These are phyloP conservation scores for Talaromyces verruculosus DNA, from an alignment of 2,329 filamentous ascomycete species.

Conservation along the genomic window DNA sequence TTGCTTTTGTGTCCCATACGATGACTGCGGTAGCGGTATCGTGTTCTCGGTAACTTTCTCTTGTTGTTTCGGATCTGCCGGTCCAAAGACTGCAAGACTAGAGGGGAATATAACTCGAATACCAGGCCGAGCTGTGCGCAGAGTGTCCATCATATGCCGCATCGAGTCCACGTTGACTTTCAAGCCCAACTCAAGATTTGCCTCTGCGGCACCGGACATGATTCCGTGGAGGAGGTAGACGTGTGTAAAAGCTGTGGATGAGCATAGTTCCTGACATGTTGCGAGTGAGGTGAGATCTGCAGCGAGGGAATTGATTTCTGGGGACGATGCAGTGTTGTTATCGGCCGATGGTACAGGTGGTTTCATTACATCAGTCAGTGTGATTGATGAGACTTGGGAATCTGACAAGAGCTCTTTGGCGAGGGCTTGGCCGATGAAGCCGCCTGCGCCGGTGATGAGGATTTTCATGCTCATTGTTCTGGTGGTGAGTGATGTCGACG, in stretches of 20 bases:
- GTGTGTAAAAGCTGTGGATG: slow-evolving; percentile 1
- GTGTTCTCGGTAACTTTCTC: slow-evolving; percentile 9
- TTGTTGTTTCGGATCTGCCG: not conserved
- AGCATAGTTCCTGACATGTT: slow-evolving; percentile 8
- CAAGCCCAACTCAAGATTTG: slow-evolving; percentile 10
- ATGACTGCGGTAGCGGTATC: slow-evolving; percentile 14
- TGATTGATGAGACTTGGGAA: slow-evolving; percentile 12
- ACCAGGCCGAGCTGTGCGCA: slow-evolving; percentile 5
- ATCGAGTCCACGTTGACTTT: slow-evolving; percentile 16
- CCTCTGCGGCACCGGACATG: slow-evolving; percentile 15
- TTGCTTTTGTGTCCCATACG: slow-evolving; percentile 8
- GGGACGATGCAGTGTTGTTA: not conserved
- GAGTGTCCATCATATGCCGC: slow-evolving; percentile 10
- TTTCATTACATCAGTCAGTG: slow-evolving; percentile 8
- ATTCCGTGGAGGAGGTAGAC: slow-evolving; percentile 14
- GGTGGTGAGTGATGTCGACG: not conserved
- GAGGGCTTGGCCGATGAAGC: slow-evolving; percentile 15
- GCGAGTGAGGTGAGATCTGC: slow-evolving; percentile 5
- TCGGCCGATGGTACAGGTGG: not conserved
- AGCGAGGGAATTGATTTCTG: not conserved
- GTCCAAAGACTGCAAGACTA: slow-evolving; percentile 13
- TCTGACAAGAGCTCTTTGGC: slow-evolving; percentile 6
- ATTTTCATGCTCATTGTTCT: slow-evolving; percentile 10
- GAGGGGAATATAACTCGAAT: slow-evolving; percentile 17
- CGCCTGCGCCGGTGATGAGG: slow-evolving; percentile 14